Evolutionary conservation across 164 flowering plant genomes (phyloP).

Genomic region (Hamamelis virginiana): DNA sequence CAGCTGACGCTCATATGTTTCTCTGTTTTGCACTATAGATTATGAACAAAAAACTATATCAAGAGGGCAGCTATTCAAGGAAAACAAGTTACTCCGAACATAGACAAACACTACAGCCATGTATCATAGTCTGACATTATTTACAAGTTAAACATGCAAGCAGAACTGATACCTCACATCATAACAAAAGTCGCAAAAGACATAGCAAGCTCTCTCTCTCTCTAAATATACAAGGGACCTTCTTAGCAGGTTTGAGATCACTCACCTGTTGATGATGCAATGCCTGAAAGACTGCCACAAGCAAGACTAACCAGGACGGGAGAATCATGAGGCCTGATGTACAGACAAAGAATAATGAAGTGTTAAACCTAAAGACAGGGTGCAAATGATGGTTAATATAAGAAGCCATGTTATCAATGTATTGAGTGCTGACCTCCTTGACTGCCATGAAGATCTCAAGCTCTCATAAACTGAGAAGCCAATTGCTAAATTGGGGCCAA

Average conservation of each 20-base stretch:
- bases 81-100: not conserved
- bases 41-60: no score
- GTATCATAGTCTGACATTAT: not conserved
- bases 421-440: constrained; percentile 37
- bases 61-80: not conserved
- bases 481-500: constrained; percentile 71
- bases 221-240: not conserved
- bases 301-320: constrained; percentile 55
- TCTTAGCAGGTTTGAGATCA: constrained; percentile 6
- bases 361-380: not conserved
- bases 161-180: not conserved
- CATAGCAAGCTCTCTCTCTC: not conserved
- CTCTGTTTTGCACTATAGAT: not conserved
- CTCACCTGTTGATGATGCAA: constrained; percentile 78
- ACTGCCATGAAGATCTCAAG: constrained; percentile 53
- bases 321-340: constrained; percentile 64
- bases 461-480: constrained; percentile 71
- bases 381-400: not conserved
- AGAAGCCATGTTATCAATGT: not conserved
- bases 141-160: not conserved
- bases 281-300: constrained; percentile 80
- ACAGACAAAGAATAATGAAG: constrained; percentile 1
- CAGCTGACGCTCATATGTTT: not conserved
- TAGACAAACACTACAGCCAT: no score
- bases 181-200: not conserved